These are phyloP conservation scores for Nitzschia sp. DNA, from an alignment of 108 stramenopile species.

Conservation along the genomic window DNA sequence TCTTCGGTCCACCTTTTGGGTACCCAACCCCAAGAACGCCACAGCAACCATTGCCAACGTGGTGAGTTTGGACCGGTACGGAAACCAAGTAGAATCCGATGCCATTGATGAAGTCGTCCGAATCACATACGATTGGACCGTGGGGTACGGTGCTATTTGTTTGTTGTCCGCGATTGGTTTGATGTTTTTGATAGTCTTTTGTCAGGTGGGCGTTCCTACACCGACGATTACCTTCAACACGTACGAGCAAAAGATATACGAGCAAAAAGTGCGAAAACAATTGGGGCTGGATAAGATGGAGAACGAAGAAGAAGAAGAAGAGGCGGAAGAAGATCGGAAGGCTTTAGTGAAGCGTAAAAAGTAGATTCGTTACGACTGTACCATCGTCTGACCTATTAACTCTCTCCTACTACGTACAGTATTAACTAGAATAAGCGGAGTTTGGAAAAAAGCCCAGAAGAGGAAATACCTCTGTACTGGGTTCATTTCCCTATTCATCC, in stretches of 20 bases:
- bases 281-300: not conserved
- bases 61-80: not conserved
- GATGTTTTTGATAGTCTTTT: slow-evolving; percentile 15
- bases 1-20: slow-evolving; percentile 4
- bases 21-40: not conserved
- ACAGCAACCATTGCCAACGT: not conserved
- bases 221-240: slow-evolving; percentile 27
- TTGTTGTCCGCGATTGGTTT: slow-evolving; percentile 17
- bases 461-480: too few relatives aligned
- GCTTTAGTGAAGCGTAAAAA: too few relatives aligned
- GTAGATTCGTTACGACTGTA: too few relatives aligned
- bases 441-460: too few relatives aligned
- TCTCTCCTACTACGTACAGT: too few relatives aligned
- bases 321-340: not conserved
- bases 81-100: not conserved
- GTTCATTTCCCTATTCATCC: too few relatives aligned
- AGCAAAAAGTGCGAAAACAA: not conserved
- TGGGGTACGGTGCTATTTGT: slow-evolving; percentile 14
- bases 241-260: slow-evolving; percentile 27
- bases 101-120: not conserved
- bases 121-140: slow-evolving; percentile 22
- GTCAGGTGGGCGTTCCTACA: slow-evolving; percentile 28
- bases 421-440: too few relatives aligned
- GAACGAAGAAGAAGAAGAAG: not conserved
- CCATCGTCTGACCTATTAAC: too few relatives aligned